phyloP scores from a whole-genome alignment of 768 basidiomycete species.

The Pleurotus eryngii region DNA sequence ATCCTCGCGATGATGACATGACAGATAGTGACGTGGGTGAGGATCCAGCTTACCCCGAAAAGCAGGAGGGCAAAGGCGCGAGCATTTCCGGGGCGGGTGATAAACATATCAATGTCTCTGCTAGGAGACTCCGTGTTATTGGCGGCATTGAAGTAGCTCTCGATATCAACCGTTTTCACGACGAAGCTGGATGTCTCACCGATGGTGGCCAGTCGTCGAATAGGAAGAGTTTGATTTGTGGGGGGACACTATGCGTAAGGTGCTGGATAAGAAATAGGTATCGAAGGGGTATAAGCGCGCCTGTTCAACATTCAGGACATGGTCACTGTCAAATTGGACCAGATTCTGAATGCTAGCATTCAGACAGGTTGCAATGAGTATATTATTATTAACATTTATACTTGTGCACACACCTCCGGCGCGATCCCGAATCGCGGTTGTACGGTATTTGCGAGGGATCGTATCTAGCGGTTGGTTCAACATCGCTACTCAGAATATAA shows the following conservation, averaged over 20 bases:
- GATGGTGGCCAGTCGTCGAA: constrained; percentile 41
- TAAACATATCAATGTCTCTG: constrained; percentile 43
- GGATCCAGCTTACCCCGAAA: constrained; percentile 48
- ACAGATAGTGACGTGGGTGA: constrained; percentile 49
- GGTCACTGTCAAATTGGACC: constrained; percentile 54
- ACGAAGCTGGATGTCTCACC: constrained; percentile 45
- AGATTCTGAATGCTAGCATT: constrained; percentile 47
- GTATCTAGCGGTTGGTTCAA: constrained; percentile 35
- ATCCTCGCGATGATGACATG: constrained; percentile 41
- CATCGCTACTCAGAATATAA: constrained; percentile 22
- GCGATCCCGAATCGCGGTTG: constrained; percentile 33
- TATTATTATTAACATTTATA: no score
- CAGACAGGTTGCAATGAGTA: background rate
- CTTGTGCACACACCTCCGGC: constrained; percentile 34
- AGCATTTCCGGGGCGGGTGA: constrained; percentile 42
- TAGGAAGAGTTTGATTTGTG: constrained; percentile 34
- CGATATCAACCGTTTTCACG: constrained; percentile 35
- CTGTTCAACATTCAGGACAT: constrained; percentile 52
- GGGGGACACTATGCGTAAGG: constrained; percentile 36
- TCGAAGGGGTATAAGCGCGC: constrained; percentile 58
- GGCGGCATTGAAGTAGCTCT: constrained; percentile 27
- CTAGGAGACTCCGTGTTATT: constrained; percentile 25
- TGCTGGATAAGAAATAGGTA: constrained; percentile 46
- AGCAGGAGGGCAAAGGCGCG: constrained; percentile 42
- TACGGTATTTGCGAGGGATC: constrained; percentile 46